phyloP scores from a whole-genome alignment of 768 basidiomycete genomes.

The Astraeus odoratus region DNA sequence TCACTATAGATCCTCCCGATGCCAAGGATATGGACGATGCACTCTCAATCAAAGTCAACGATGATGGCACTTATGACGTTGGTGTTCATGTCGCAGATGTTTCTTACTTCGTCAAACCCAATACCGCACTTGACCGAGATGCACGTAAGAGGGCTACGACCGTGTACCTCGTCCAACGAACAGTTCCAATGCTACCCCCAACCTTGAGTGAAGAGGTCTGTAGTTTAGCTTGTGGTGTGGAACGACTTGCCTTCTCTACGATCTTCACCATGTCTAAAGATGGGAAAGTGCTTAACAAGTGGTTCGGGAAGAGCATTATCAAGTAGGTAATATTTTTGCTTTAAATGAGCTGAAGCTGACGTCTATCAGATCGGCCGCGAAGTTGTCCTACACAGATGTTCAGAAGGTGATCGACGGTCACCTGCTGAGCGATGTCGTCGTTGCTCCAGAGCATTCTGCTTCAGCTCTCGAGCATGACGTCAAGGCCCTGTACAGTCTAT shows the following conservation, averaged over 20 bases:
- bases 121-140: slow-evolving; percentile 96
- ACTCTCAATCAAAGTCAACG: slow-evolving; percentile 79
- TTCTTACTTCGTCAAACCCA: slow-evolving; percentile 89
- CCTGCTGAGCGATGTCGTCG: slow-evolving; percentile 42
- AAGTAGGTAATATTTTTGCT: slow-evolving; percentile 42
- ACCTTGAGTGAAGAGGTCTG: slow-evolving; percentile 90
- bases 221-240: slow-evolving; percentile 81
- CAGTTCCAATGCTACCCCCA: slow-evolving; percentile 96
- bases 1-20: slow-evolving; percentile 86
- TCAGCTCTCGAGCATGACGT: slow-evolving; percentile 72
- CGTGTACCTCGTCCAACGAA: slow-evolving; percentile 93
- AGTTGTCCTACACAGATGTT: slow-evolving; percentile 76
- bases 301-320: slow-evolving; percentile 91
- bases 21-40: slow-evolving; percentile 97
- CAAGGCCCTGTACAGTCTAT: slow-evolving; percentile 56
- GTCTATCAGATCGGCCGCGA: slow-evolving; percentile 67
- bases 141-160: slow-evolving; percentile 95
- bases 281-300: slow-evolving; percentile 76
- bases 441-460: slow-evolving; percentile 51
- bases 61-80: slow-evolving; percentile 88
- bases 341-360: slow-evolving; percentile 1
- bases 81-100: slow-evolving; percentile 97
- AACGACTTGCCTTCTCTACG: slow-evolving; percentile 87
- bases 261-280: slow-evolving; percentile 82
- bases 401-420: slow-evolving; percentile 79